These are phyloP conservation scores for Cercospora canescens DNA, from an alignment of 2,329 filamentous ascomycete species.

Conservation along the genomic window DNA sequence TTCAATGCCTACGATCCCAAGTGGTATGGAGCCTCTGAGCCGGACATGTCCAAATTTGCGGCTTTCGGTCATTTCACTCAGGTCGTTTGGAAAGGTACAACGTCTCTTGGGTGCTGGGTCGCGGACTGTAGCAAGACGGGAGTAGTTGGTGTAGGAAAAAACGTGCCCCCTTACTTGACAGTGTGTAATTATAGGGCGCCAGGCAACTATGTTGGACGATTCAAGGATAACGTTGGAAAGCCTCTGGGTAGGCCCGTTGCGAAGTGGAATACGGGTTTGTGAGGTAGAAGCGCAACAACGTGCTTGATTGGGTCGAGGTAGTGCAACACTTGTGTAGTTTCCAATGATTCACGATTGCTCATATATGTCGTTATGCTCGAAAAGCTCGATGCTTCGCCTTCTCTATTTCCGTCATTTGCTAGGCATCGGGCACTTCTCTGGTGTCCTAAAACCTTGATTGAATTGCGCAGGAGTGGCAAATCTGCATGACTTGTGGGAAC, in stretches of 20 bases:
- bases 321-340: neutral
- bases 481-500: too few relatives aligned
- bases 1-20: conserved; percentile 55
- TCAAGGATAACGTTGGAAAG: conserved; percentile 11
- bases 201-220: conserved; percentile 53
- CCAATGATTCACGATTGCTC: neutral
- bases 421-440: too few relatives aligned
- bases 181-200: conserved; percentile 81
- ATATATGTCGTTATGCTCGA: too few relatives aligned
- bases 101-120: conserved; percentile 61
- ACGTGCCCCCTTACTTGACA: conserved; percentile 60
- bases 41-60: conserved; percentile 61
- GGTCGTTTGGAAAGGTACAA: conserved; percentile 66
- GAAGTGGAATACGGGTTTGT: conserved; percentile 4
- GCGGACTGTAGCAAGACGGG: conserved; percentile 53
- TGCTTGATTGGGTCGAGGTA: neutral
- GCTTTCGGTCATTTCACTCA: conserved; percentile 73
- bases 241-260: conserved; percentile 1
- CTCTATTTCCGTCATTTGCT: too few relatives aligned
- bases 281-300: neutral
- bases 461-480: too few relatives aligned
- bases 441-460: too few relatives aligned
- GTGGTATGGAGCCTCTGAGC: conserved; percentile 42
- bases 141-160: conserved; percentile 40
- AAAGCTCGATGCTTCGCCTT: too few relatives aligned